Evolutionary conservation across 1,139 yeast genomes (phyloP).

Genomic region (Yamadazyma sp.): DNA sequence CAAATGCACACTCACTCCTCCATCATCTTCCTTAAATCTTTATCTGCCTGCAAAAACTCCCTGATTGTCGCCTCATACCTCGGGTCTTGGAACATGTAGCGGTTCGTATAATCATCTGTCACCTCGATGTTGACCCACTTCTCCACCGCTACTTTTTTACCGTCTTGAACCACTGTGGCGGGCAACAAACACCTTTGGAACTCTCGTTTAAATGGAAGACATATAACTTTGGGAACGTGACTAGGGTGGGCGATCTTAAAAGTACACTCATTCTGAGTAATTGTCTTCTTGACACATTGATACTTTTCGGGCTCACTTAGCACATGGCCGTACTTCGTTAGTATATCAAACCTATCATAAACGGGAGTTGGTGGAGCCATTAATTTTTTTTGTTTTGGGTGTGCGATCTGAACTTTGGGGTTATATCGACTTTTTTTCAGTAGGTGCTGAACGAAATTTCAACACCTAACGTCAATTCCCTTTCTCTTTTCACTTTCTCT

Average conservation of each 20-base stretch:
- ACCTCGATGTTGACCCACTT: slow-evolving; percentile 46
- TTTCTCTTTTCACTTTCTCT: slow-evolving; percentile 82
- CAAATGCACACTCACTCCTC: slow-evolving; percentile 16
- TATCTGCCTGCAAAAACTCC: slow-evolving; percentile 41
- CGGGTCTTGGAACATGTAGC: slow-evolving; percentile 23
- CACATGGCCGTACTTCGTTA: slow-evolving; percentile 25
- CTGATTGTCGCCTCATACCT: slow-evolving; percentile 28
- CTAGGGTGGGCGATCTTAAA: slow-evolving; percentile 31
- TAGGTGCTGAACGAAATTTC: not conserved
- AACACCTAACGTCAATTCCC: slow-evolving; percentile 83
- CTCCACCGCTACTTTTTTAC: slow-evolving; percentile 25
- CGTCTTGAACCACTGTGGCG: slow-evolving; percentile 21
- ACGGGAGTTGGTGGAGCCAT: slow-evolving; percentile 56
- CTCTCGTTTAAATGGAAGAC: slow-evolving; percentile 54
- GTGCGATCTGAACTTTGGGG: not conserved
- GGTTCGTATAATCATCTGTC: slow-evolving; percentile 40
- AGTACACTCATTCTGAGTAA: slow-evolving; percentile 54
- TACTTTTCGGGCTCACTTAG: slow-evolving; percentile 32
- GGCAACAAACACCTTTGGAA: slow-evolving; percentile 49
- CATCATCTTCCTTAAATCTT: slow-evolving; percentile 35
- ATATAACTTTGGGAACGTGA: slow-evolving; percentile 39
- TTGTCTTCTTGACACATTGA: slow-evolving; percentile 41
- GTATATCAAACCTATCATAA: slow-evolving; percentile 30
- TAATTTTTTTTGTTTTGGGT: not conserved
- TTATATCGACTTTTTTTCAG: too few relatives aligned